A percentile compares a stretch with the other conserved stretches of the same genome.
phyloP scores from a whole-genome alignment of 139 green algal genomes.

The Mesotaenium endlicherianum region DNA sequence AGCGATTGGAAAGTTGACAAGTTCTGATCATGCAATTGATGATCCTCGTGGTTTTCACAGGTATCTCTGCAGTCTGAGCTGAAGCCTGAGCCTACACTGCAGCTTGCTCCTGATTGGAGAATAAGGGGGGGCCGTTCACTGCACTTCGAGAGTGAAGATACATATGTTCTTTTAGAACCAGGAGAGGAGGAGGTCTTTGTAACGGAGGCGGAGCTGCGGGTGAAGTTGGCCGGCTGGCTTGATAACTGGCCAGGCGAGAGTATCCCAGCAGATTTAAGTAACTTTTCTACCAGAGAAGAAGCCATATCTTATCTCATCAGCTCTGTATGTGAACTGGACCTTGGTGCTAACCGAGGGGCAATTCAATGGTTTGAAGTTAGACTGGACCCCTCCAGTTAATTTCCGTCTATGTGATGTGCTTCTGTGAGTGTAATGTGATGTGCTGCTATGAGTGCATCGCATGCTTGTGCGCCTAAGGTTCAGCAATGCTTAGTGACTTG shows the following conservation, averaged over 20 bases:
- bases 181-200: constrained; percentile 4
- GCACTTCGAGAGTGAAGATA: constrained; percentile 11
- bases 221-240: neutral
- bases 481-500: too few relatives aligned
- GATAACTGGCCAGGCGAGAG: neutral
- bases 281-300: neutral
- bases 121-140: constrained; percentile 2
- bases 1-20: too few relatives aligned
- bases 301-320: neutral
- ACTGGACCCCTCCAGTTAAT: too few relatives aligned
- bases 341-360: neutral
- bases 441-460: too few relatives aligned
- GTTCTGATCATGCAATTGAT: too few relatives aligned
- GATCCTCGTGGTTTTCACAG: too few relatives aligned
- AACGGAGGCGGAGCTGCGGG: neutral
- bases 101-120: too few relatives aligned
- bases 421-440: too few relatives aligned
- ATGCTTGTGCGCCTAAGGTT: too few relatives aligned
- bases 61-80: too few relatives aligned
- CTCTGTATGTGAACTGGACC: constrained; percentile 2
- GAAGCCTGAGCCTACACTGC: too few relatives aligned
- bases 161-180: neutral
- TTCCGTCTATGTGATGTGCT: too few relatives aligned
- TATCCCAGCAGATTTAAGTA: neutral
- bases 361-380: constrained; percentile 11